Conservation (phyloP, 805 yeast species). For the Grigorovia yakushimaensis region DNA sequence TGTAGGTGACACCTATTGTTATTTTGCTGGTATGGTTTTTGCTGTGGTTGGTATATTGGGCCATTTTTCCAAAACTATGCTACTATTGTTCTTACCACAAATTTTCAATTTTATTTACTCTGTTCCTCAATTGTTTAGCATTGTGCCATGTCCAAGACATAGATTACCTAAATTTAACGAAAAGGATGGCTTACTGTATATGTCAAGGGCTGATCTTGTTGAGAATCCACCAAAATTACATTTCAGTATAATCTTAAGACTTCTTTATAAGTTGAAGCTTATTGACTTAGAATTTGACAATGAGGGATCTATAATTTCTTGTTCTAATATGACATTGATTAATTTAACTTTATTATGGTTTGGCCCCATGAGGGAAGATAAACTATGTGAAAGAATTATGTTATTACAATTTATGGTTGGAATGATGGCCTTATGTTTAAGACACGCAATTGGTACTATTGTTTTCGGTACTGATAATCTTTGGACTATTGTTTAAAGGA, state of each 20-base stretch:
- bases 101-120: conserved; percentile 83
- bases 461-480: conserved; percentile 85
- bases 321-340: conserved; percentile 81
- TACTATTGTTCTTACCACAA: conserved; percentile 83
- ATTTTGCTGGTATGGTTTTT: conserved; percentile 97
- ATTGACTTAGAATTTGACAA: conserved; percentile 35
- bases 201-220: conserved; percentile 46
- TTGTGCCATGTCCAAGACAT: conserved; percentile 94
- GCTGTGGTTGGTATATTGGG: conserved; percentile 95
- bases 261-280: conserved; percentile 42
- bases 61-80: conserved; percentile 87
- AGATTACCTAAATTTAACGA: conserved; percentile 72
- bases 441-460: conserved; percentile 82
- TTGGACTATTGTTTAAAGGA: conserved; percentile 22
- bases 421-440: conserved; percentile 47
- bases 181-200: conserved; percentile 62
- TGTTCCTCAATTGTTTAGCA: conserved; percentile 78
- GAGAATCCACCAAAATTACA: conserved; percentile 27
- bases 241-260: conserved; percentile 29
- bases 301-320: conserved; percentile 27
- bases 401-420: conserved; percentile 59
- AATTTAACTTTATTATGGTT: conserved; percentile 74
- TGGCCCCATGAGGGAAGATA: conserved; percentile 86
- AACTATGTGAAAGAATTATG: conserved; percentile 52
- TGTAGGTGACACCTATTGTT: conserved; percentile 97